Conservation (phyloP, 768 basidiomycete genomes). For the Galerina marginata region DNA sequence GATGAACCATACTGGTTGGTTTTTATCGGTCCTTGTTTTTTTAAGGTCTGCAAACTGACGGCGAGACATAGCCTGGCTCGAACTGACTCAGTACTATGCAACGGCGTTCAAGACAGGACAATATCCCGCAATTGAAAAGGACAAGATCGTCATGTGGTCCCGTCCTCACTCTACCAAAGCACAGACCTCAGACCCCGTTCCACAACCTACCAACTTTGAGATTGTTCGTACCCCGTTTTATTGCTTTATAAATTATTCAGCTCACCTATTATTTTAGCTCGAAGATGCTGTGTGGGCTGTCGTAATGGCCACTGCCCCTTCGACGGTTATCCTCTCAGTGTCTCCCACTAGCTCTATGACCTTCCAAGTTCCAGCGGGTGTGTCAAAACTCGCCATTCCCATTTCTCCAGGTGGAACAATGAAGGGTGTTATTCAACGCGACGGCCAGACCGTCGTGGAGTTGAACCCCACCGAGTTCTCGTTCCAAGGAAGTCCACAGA, state of each 20-base stretch:
- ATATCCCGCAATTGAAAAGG: conserved; percentile 61
- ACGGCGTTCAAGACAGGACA: conserved; percentile 73
- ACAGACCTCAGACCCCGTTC: conserved; percentile 57
- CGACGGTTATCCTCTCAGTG: conserved; percentile 59
- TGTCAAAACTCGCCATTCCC: conserved; percentile 64
- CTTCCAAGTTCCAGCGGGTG: conserved; percentile 59
- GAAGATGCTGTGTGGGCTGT: conserved; percentile 73
- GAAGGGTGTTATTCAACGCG: conserved; percentile 52
- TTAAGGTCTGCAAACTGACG: conserved; percentile 10
- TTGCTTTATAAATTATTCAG: conserved; percentile 10
- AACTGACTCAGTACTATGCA: conserved; percentile 68
- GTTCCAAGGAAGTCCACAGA: conserved; percentile 56
- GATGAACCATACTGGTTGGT: conserved; percentile 56
- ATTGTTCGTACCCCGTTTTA: conserved; percentile 48
- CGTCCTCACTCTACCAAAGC: conserved; percentile 66
- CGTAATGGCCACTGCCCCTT: conserved; percentile 62
- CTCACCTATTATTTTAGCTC: conserved; percentile 40
- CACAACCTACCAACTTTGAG: conserved; percentile 60
- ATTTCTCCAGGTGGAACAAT: conserved; percentile 59
- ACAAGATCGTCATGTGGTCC: conserved; percentile 74
- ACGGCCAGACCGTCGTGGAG: conserved; percentile 50
- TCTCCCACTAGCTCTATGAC: conserved; percentile 48
- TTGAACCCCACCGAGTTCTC: conserved; percentile 55
- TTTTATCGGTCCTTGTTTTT: conserved; percentile 9
- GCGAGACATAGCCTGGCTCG: conserved; percentile 58